phyloP scores from a whole-genome alignment of 192 early-diverging fungal species.

The Martensiomyces pterosporus region DNA sequence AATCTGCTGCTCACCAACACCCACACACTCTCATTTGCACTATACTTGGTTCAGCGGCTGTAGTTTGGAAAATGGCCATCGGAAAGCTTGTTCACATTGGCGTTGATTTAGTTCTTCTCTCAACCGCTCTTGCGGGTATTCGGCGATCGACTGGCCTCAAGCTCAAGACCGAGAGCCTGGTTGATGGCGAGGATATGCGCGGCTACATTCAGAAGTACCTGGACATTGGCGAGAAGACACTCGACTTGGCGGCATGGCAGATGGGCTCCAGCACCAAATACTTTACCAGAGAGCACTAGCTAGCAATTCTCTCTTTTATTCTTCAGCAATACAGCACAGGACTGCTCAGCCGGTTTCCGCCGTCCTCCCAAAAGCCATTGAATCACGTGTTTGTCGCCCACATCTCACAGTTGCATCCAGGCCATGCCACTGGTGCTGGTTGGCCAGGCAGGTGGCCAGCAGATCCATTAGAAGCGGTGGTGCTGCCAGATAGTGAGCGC shows the following conservation, averaged over 20 bases:
- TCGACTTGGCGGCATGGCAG: constrained; percentile 17
- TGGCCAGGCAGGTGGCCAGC: too few relatives aligned
- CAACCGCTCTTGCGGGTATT: constrained; percentile 40
- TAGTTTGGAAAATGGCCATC: constrained; percentile 20
- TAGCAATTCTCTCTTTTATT: too few relatives aligned
- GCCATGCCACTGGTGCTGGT: too few relatives aligned
- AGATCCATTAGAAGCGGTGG: too few relatives aligned
- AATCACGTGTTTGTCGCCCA: too few relatives aligned
- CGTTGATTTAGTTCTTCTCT: constrained; percentile 40
- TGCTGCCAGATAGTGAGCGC: too few relatives aligned
- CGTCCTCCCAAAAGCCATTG: too few relatives aligned
- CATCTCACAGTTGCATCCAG: too few relatives aligned
- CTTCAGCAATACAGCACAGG: too few relatives aligned
- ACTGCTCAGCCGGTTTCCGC: too few relatives aligned
- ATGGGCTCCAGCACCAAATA: constrained; percentile 23
- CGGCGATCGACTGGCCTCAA: constrained; percentile 33
- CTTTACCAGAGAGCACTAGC: constrained; percentile 16
- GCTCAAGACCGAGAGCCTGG: constrained; percentile 26
- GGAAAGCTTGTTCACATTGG: constrained; percentile 33
- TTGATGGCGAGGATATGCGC: constrained; percentile 31
- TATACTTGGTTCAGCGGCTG: neutral
- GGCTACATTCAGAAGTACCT: constrained; percentile 33
- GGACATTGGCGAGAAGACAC: constrained; percentile 24
- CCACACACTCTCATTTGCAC: neutral
- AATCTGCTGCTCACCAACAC: constrained; percentile 1